Evolutionary conservation across 148 eudicot species (phyloP), one percentile per base, ranked within the genome.

Genomic region (Pharnaceum exiguum): DNA sequence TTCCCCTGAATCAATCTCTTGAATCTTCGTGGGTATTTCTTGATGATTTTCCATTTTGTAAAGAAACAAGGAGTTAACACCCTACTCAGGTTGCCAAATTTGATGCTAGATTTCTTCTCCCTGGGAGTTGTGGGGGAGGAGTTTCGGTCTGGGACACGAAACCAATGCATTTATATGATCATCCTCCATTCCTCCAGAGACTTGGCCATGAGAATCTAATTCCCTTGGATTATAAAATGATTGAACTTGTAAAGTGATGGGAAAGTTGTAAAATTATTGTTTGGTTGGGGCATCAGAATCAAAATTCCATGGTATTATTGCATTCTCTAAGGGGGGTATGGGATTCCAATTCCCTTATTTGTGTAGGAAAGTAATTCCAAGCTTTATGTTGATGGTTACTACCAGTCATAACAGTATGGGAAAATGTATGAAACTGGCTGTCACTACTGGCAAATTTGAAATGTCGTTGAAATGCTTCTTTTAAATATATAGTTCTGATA

Each of bases 1-100:
- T 55, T 81, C 86, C 3, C 86, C 86, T 3, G 86, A 71, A 81
- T 81, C 82, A 70, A 81, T 71, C 45, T 68, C 81, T 54, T 44
- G 32, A 8, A 35, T 17, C 5, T 31, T 15, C 27, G 29, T 10
- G 2, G 46, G 1, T 1, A 8, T 19, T 39, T 29, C 47, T 9
- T 15, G 44, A 19, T 62, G 36, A 35, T 48, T 57, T 16, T 19
- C 70, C 70, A 71, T 71, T 58, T 24, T 1, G 17, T 8, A 56
- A 49, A 24, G n/a, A n/a, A 12, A 2, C 27, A 44, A 5, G 13
- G 4, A 30, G 7, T 47, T 28, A 43, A n/a, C 39, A 49, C 63
- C 39, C 46, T 56, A 69, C 10, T 63, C 29, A 61, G 6, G 27
- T 12, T 10, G 17, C 7, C 48, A 32, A 64, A 30, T 52, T 28